Base-by-base conservation (phyloP, 441 rosid species). In the Croton laevigatus region DNA sequence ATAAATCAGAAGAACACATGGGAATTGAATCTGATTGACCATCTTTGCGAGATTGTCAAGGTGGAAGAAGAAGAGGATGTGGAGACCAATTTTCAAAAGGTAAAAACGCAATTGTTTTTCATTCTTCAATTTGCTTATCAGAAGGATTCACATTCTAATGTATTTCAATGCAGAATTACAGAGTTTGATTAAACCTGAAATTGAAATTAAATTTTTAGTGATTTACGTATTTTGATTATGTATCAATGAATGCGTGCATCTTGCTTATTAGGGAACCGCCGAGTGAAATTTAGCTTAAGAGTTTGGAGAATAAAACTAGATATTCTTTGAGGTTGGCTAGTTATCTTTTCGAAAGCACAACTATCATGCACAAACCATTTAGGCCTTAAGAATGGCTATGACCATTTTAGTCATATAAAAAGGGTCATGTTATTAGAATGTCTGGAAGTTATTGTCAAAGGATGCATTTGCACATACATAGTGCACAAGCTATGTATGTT, bases 1-100 rank as follows among this genome's bases (percentile, higher is more conserved):
- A 94, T 94, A 65, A 94, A 91, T 79, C 97, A 94, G 66, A 94
- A 91, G 85, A 91, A 91, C 73, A 91, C 97, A 32, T 94, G 97
- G 98, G 97, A 94, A 70, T 75, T 91, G 83, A 86, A 80, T 78
- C 85, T 94, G 86, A 94, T 91, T 22, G 97, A 94, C 81, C 94
- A 91, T 82, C 91, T 94, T 48, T 73, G 77, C 37, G 92, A 91
- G 77, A 88, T 94, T 68, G 78, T 91, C 45, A 94, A 87, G 80
- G 93, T 87, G 45, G 98, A 94, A 75, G 94, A 82, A 73, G 98
- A 91, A 79, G 94, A 83, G 72, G 93, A 88, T 36, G 77, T 80
- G 6, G 97, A 94, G 81, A 90, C 97, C 19, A 91, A 94, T 80
- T 90, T 91, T 73, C 97, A 88, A 61, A 94, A 91, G 94, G 97